A percentile compares a stretch with the other conserved stretches of the same genome.
Conservation (phyloP, 1,139 yeast species). For the Pichia sp. region DNA sequence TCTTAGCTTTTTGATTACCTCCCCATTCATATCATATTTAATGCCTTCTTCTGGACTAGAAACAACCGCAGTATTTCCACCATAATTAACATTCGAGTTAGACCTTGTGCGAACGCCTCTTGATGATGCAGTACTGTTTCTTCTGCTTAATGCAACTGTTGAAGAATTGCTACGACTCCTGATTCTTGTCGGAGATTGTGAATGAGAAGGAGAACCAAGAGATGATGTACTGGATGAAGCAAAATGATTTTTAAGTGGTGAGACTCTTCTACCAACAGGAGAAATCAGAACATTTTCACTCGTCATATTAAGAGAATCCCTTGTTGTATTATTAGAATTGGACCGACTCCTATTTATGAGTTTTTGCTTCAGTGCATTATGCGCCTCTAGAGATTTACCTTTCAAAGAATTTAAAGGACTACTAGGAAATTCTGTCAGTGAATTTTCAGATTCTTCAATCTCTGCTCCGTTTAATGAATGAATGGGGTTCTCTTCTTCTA, state of each 20-base stretch:
- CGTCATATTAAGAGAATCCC: background rate
- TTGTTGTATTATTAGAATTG: slow-evolving; percentile 4
- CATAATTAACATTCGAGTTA: background rate
- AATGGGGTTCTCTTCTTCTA: background rate
- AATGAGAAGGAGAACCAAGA: slow-evolving; percentile 6
- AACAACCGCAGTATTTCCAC: slow-evolving; percentile 19
- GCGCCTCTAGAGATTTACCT: slow-evolving; percentile 12
- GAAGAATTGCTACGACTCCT: slow-evolving; percentile 20
- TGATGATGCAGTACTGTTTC: slow-evolving; percentile 7
- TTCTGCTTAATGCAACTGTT: background rate
- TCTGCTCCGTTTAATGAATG: background rate
- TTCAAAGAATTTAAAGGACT: slow-evolving; percentile 25
- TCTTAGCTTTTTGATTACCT: slow-evolving; percentile 35
- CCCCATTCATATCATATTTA: slow-evolving; percentile 12
- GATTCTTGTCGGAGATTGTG: slow-evolving; percentile 11
- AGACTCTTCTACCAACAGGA: background rate
- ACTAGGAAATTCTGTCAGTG: slow-evolving; percentile 9
- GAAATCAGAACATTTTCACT: background rate
- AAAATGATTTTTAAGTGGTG: background rate
- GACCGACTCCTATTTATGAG: slow-evolving; percentile 16
- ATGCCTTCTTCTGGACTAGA: slow-evolving; percentile 10
- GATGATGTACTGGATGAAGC: background rate
- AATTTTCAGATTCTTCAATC: background rate
- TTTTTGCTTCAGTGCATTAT: slow-evolving; percentile 12
- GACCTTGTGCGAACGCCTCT: background rate